These are phyloP conservation scores for Phytophthora niederhauseri DNA, from an alignment of 352 stramenopile genomes.

Conservation along the genomic window DNA sequence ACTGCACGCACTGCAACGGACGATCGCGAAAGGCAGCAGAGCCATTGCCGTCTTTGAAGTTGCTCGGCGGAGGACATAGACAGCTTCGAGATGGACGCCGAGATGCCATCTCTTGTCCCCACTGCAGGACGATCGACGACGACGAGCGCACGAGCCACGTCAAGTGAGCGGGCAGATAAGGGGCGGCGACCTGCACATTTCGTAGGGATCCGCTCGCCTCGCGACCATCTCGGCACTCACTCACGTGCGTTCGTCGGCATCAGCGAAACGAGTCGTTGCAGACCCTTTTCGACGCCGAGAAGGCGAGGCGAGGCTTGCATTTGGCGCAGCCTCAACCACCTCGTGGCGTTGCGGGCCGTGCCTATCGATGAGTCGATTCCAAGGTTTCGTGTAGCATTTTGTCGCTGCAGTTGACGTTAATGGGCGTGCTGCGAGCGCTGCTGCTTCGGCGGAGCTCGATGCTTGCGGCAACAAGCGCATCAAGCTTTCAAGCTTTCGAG, in stretches of 20 bases:
- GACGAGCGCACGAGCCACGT: conserved; percentile 18
- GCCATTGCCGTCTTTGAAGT: conserved; percentile 22
- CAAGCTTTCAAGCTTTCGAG: conserved; percentile 7
- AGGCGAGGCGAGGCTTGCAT: conserved; percentile 7
- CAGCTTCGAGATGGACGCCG: neutral
- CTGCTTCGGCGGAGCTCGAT: conserved; percentile 4
- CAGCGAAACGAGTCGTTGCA: conserved; percentile 22
- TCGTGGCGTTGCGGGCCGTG: conserved; percentile 8
- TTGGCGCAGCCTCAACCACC: conserved; percentile 9
- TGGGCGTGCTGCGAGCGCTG: neutral
- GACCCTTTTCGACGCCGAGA: conserved; percentile 16
- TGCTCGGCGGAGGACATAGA: conserved; percentile 10
- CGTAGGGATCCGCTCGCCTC: neutral
- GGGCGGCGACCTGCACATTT: conserved; percentile 3
- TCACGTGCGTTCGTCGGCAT: neutral
- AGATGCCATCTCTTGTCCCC: conserved; percentile 4
- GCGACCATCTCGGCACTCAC: conserved; percentile 1
- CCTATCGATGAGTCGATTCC: conserved; percentile 5
- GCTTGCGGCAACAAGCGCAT: neutral
- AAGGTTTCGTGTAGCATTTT: neutral
- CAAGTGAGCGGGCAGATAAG: conserved; percentile 25
- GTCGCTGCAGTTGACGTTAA: conserved; percentile 2
- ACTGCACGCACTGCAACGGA: neutral
- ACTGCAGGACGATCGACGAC: conserved; percentile 12
- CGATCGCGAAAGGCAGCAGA: conserved; percentile 2